Base-by-base conservation (phyloP, 306 rosid species). In the Heteromeles arbutifolia region DNA sequence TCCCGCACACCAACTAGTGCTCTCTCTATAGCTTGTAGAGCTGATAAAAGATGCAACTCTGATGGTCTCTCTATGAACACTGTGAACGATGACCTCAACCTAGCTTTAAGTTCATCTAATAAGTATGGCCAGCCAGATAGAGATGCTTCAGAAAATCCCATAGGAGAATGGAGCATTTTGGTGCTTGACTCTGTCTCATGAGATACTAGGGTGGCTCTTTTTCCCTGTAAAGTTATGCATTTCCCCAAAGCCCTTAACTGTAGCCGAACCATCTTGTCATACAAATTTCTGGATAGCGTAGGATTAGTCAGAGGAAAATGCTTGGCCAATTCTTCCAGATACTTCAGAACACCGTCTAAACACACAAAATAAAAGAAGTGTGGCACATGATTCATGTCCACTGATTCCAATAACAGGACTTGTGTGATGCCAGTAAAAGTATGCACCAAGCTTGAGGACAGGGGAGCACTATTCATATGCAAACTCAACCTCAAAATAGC, bases 181-280 rank as follows among this genome's bases (percentile, higher is more conserved):
- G 87, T 84, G 78, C 84, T 83, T 63, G 91, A 85, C 82, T 88
- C 91, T 66, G 87, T 80, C 78, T 86, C 93, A 72, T 87, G 96
- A 65, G 89, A 91, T 80, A 87, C 79, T 52, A 92, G 84, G 31
- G 89, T 83, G 74, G 96, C 92, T 83, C 85, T 78, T 87, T 87
- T 94, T 56, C 97, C 93, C 84, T 94, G 97, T 65, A 88, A 82
- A 81, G 85, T 76, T 69, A 91, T 91, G 84, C 93, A 86, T 82
- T 87, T 92, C 67, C 96, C 96, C 44, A 94, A 66, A 73, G 97
- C 90, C 86, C 77, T 79, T 80, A 95, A 81, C 65, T 88, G 91
- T 56, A 86, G 73, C 81, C 84, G 86, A 81, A 91, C 74, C 85
- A 94, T 75, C 75, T 81, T 79, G n/a, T 82, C 80, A 84, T 85